These are phyloP conservation scores for Flaveria robusta DNA, from an alignment of 129 eudicot genomes.

Conservation along the genomic window DNA sequence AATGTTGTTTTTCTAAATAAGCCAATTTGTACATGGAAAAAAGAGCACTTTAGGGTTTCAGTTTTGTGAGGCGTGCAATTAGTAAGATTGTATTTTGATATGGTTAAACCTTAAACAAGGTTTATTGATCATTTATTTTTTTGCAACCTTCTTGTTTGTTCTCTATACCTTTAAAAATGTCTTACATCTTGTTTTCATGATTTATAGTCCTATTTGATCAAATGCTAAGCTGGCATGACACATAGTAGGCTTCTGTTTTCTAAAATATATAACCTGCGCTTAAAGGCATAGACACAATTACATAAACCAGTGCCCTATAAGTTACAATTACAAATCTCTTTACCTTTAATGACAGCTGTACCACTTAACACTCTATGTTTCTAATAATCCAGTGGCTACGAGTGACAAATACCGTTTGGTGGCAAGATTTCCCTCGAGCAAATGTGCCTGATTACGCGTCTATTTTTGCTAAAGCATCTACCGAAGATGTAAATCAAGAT, in stretches of 20 bases:
- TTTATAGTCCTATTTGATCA: neutral
- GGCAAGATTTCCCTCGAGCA: constrained; percentile 81
- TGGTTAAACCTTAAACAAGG: neutral
- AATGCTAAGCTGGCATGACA: neutral
- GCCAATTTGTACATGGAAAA: neutral
- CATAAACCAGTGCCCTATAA: neutral
- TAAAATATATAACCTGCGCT: no score
- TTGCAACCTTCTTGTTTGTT: neutral
- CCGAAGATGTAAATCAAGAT: constrained; percentile 41
- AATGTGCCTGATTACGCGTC: constrained; percentile 49
- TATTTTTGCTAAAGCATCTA: constrained; percentile 52
- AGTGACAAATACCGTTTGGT: constrained; percentile 90
- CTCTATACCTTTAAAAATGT: neutral
- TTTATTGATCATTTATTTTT: neutral
- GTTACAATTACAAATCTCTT: neutral
- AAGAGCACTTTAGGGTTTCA: neutral
- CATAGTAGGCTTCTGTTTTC: neutral
- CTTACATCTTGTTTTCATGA: neutral
- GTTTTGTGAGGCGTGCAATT: neutral
- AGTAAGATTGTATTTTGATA: neutral
- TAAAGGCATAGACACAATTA: constrained; percentile 5
- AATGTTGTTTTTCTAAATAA: neutral
- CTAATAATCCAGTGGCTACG: constrained; percentile 64
- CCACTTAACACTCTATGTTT: constrained; percentile 11
- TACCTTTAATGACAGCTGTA: neutral